Evolutionary conservation across 805 yeast species (phyloP).

Genomic region (Ogataea parapolymorpha): DNA sequence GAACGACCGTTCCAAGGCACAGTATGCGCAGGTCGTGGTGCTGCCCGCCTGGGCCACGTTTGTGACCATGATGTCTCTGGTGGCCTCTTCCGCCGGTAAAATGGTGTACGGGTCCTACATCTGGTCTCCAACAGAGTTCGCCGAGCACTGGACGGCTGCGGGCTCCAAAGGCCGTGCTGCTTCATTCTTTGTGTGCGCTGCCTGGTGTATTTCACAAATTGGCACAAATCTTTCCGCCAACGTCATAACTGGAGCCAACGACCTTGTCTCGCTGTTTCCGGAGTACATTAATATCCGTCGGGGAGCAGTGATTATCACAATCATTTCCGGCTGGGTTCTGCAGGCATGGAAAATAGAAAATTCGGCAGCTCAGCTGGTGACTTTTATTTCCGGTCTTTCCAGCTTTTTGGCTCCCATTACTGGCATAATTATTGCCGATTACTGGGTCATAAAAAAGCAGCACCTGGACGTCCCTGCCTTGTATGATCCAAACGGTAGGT

Average conservation of each 20-base stretch:
- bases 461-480: conserved; percentile 36
- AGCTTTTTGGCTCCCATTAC: conserved; percentile 39
- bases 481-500: conserved; percentile 32
- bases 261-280: conserved; percentile 54
- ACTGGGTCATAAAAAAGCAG: conserved; percentile 37
- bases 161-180: conserved; percentile 21
- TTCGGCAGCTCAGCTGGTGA: conserved; percentile 34
- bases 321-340: conserved; percentile 36
- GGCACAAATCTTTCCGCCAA: conserved; percentile 51
- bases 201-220: conserved; percentile 31
- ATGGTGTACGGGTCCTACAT: conserved; percentile 39
- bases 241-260: conserved; percentile 59
- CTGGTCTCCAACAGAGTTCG: conserved; percentile 43
- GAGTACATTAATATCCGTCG: conserved; percentile 56
- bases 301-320: conserved; percentile 39
- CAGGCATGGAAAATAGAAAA: conserved; percentile 41
- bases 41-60: conserved; percentile 26
- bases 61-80: conserved; percentile 32
- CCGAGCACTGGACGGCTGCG: conserved; percentile 32
- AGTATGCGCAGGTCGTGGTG: conserved; percentile 30
- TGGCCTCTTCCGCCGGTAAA: conserved; percentile 36
- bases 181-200: conserved; percentile 19
- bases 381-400: conserved; percentile 37
- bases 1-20: conserved; percentile 30
- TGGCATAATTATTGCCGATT: conserved; percentile 38